Evolutionary conservation across 768 basidiomycete species (phyloP).

Genomic region (Psilocybe tampanensis): DNA sequence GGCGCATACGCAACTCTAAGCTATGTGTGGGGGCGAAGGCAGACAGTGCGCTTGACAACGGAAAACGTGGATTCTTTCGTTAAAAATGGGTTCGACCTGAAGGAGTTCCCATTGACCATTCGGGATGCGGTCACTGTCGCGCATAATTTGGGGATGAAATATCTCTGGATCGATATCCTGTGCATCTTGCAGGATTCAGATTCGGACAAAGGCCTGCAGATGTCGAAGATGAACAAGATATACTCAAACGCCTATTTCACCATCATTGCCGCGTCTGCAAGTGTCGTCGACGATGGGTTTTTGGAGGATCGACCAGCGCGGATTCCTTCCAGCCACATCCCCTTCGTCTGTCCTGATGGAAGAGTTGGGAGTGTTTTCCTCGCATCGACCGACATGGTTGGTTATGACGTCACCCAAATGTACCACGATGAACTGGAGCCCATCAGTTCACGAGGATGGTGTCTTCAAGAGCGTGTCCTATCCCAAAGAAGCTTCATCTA

Average conservation of each 20-base stretch:
- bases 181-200: slow-evolving; percentile 10
- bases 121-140: not conserved
- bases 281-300: not conserved
- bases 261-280: not conserved
- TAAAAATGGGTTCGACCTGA: not conserved
- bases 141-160: not conserved
- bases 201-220: not conserved
- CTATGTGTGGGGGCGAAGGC: slow-evolving; percentile 10
- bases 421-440: slow-evolving; percentile 10
- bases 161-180: slow-evolving; percentile 7
- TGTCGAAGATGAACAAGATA: slow-evolving; percentile 3
- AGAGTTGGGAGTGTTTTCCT: not conserved
- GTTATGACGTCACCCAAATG: not conserved
- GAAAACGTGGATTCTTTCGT: not conserved
- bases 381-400: not conserved
- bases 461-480: slow-evolving; percentile 10
- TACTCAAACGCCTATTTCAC: slow-evolving; percentile 7
- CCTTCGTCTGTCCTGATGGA: not conserved
- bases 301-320: not conserved
- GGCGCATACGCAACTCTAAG: slow-evolving; percentile 5
- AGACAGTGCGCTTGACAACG: not conserved
- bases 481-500: slow-evolving; percentile 6
- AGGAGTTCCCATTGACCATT: slow-evolving; percentile 2
- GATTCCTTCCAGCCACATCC: not conserved
- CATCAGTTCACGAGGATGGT: slow-evolving; percentile 8